Evolutionary conservation across 768 basidiomycete species (phyloP).

Genomic region (Serendipita sp.): DNA sequence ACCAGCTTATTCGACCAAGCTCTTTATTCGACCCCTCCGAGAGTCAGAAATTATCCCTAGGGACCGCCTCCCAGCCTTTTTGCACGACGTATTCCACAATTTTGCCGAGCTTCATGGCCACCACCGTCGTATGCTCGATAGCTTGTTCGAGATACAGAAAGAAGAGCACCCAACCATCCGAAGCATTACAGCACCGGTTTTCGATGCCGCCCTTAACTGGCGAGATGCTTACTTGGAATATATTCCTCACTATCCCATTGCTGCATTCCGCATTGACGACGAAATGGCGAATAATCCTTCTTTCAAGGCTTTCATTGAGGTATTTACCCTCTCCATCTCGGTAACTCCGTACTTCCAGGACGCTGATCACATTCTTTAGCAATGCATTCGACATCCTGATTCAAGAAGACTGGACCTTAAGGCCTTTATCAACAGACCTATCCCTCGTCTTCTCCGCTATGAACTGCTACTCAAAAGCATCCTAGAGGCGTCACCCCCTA

Average conservation of each 20-base stretch:
- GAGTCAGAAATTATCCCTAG: slow-evolving; percentile 61
- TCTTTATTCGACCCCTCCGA: slow-evolving; percentile 68
- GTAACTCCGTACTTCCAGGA: background rate
- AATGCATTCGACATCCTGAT: slow-evolving; percentile 49
- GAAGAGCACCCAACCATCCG: slow-evolving; percentile 72
- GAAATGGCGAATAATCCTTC: slow-evolving; percentile 69
- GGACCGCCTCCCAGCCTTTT: slow-evolving; percentile 57
- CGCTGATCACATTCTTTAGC: background rate
- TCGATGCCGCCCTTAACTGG: slow-evolving; percentile 85
- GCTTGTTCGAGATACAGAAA: slow-evolving; percentile 72
- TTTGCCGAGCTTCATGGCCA: slow-evolving; percentile 58
- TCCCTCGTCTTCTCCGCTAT: slow-evolving; percentile 79
- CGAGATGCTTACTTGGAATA: slow-evolving; percentile 87
- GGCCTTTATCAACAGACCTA: slow-evolving; percentile 82
- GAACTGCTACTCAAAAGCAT: slow-evolving; percentile 71
- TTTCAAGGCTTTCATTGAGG: slow-evolving; percentile 75
- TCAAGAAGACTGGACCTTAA: slow-evolving; percentile 82
- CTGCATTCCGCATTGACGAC: slow-evolving; percentile 72
- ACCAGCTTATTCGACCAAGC: slow-evolving; percentile 26
- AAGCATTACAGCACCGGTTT: slow-evolving; percentile 67
- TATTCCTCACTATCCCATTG: slow-evolving; percentile 84
- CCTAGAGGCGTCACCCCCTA: slow-evolving; percentile 52
- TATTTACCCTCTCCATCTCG: slow-evolving; percentile 21
- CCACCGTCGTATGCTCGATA: slow-evolving; percentile 59
- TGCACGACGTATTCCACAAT: slow-evolving; percentile 83